Evolutionary conservation across 2,329 filamentous ascomycete species (phyloP), one percentile per base, ranked within the genome.

Genomic region (Phaeosphaeriaceae sp.): DNA sequence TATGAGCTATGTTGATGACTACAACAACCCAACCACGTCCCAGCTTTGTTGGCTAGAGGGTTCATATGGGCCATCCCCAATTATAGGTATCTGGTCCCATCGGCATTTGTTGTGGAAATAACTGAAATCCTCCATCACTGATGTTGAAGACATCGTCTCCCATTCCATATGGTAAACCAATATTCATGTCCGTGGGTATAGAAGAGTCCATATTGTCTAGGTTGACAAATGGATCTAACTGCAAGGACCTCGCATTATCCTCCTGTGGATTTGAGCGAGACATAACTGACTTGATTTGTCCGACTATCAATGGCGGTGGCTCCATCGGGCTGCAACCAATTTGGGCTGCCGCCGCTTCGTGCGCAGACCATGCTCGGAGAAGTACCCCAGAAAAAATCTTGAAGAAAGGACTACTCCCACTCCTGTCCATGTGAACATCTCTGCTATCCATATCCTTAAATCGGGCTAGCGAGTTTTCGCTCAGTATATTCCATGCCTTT

Each of bases 341-440:
- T 9, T 42, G 36, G 20, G 35, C 36, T 5, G 39, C 16, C 9
- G 47, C 52, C 5, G 49, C 46, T 42, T 61, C 46, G 15, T 58
- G 50, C 5, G 55, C 56, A 3, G 50, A n/a, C 62, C 58, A 65
- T 1, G 60, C 84, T 60, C 84, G 86, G 48, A 87, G 70, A 33
- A 88, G 82, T 15, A 83, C 76, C 16, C 76, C 75, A 1, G 81
- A 80, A 52, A 88, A 84, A 1, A 74, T 55, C 15, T 58, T 60
- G 38, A 66, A 68, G 17, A 75, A 61, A 5, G 63, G 56, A 40
- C 62, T 60, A 40, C 62, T 60, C 1, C 60, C 52, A 4, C 50
- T 47, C 2, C 57, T 43, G 11, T 61, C 56, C 39, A 56, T 42
- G 1, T 51, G 47, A 32, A 61, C 60, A 5, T 62, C 50, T 7